Base-by-base conservation (phyloP, 805 yeast genomes). In the Metschnikowia dekortorum region DNA sequence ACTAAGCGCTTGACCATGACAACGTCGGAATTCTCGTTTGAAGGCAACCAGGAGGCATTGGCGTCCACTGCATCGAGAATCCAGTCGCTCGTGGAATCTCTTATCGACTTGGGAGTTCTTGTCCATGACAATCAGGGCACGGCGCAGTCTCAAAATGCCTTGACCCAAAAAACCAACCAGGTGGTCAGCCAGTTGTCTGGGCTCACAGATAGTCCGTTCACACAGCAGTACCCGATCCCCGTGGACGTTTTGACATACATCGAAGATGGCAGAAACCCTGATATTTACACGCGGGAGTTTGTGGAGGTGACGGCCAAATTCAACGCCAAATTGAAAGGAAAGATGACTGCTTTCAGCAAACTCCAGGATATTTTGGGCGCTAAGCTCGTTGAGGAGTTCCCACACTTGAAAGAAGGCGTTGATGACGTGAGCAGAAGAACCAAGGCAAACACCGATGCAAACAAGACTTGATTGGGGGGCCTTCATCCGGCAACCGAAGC, bases 241-340 rank as follows among this genome's bases (percentile, higher is more conserved):
- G 66, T 86, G 36, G 97, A 91, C 61, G 91, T 91, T n/a, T 73
- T 90, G 11, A 84, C 86, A 54, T 94, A 94, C 62, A 89, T 94
- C 36, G 98, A 94, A 63, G 96, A 89, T 61, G 99, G 99, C 2
- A 76, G 99, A 58, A 94, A 94, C 63, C 98, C 99, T 0, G 98
- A 94, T 63, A 90, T 94, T 37, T 94, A 94, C 67, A 90, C 98
- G 0, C 79, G 99, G 64, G 99, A 94, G 69, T 94, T 94, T 69
- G 89, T 92, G 13, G 99, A 94, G 64, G 88, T 92, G 34, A 86
- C 94, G n/a, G 84, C 90, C 37, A 84, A 89, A 59, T 83, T 90
- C 41, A 94, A 94, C 62, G 97, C 95, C 61, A 82, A 85, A 56
- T 75, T 94, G 48, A 80, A 89, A 61, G 98, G 97, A 4, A 89